Base-by-base conservation (phyloP, 2,329 filamentous ascomycete genomes). In the Fusarium paranaense region DNA sequence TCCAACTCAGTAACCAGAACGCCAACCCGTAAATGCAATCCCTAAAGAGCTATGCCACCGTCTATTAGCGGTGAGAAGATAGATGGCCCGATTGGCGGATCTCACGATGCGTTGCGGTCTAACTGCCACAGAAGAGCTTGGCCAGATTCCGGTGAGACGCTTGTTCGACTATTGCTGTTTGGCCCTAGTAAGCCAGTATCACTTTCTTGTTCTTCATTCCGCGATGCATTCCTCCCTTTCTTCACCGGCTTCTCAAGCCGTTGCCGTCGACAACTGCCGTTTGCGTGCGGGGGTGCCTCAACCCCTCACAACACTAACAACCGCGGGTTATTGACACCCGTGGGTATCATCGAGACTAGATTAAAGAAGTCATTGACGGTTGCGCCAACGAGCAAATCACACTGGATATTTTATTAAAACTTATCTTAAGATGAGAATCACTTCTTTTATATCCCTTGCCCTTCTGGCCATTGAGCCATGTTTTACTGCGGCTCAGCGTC, bases 221-320 rank as follows among this genome's bases (percentile, higher is more conserved):
- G 16, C 5, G 5, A 16, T 13, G 9, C 3, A 50, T 50, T 50
- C 45, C 45, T 50, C 16, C 16, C 16, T 27, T 30, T 30, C 16
- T n/a, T 30, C 45, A 27, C n/a, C 14, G n/a, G n/a, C 10, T 37
- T 57, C 6, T 14, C 11, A 32, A 32, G 2, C 18, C 9, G 52
- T 18, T 72, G 52, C 70, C 70, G 70, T 58, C 33, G 33, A 38
- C 27, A 73, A 67, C 70, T 72, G 70, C 70, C 70, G 70, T 13
- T 5, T 56, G 9, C 16, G 50, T 70, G 70, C 52, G 70, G 70
- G 70, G 70, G 58, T 50, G 30, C 30, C 13, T 40, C 7, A 16
- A 67, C 70, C 70, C 47, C 47, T 52, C 47, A 52, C 52, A 25
- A 16, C 52, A 37, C 32, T 20, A 25, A 35, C 18, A 52, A 52